These are phyloP conservation scores for Hexamita inflata DNA, from an alignment of 208 protist species.

Conservation along the genomic window DNA sequence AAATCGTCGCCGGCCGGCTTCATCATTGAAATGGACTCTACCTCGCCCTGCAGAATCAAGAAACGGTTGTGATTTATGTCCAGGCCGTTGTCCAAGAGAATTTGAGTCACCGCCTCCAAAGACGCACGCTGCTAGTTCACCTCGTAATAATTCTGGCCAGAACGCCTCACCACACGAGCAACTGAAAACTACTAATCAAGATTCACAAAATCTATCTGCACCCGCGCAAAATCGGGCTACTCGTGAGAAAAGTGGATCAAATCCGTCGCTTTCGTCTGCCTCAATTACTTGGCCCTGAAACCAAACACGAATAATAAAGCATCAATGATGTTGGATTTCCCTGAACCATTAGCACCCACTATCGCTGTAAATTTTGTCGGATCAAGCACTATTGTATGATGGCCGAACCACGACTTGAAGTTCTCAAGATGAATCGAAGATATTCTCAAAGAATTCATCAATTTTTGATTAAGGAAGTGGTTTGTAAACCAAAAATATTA, in stretches of 20 bases:
- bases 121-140: constrained; percentile 29
- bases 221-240: background rate
- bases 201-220: constrained; percentile 22
- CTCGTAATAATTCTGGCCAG: background rate
- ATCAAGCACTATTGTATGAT: background rate
- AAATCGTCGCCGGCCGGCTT: constrained; percentile 61
- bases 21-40: constrained; percentile 99
- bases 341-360: constrained; percentile 93
- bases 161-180: background rate
- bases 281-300: constrained; percentile 82
- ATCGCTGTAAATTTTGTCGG: background rate
- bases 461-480: too few relatives aligned
- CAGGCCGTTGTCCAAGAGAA: constrained; percentile 80
- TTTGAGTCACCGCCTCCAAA: constrained; percentile 53
- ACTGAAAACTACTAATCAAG: background rate
- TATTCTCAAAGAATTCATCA: too few relatives aligned
- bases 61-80: constrained; percentile 99
- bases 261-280: constrained; percentile 79
- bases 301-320: constrained; percentile 99
- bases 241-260: constrained; percentile 88
- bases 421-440: too few relatives aligned
- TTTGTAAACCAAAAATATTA: too few relatives aligned
- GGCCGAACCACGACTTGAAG: constrained; percentile 6
- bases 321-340: constrained; percentile 99
- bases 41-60: constrained; percentile 97